Evolutionary conservation across 306 rosid species (phyloP).

Genomic region (Biancaea sappan): DNA sequence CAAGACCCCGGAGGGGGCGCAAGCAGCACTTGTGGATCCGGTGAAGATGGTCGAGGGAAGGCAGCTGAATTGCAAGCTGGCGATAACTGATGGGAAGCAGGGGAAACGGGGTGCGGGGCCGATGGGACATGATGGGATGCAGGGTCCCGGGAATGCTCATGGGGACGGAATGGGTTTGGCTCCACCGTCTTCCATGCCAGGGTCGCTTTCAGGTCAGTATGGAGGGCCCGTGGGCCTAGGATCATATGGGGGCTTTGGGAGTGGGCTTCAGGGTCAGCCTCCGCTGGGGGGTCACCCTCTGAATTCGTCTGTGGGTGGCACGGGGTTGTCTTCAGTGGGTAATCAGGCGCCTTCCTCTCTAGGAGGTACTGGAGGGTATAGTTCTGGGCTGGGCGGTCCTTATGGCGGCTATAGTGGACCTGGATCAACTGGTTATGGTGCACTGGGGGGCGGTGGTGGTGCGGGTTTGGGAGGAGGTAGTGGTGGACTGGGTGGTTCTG

Average conservation of each 20-base stretch:
- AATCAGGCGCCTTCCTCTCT: slow-evolving; percentile 59
- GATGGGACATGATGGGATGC: slow-evolving; percentile 48
- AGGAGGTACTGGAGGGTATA: slow-evolving; percentile 62
- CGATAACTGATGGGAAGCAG: slow-evolving; percentile 81
- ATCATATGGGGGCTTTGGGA: slow-evolving; percentile 65
- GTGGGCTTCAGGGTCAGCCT: slow-evolving; percentile 70
- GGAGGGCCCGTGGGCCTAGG: slow-evolving; percentile 65
- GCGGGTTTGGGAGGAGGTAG: slow-evolving; percentile 15
- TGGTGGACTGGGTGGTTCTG: slow-evolving; percentile 37
- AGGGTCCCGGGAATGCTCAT: slow-evolving; percentile 51
- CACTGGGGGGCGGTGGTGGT: slow-evolving; percentile 33
- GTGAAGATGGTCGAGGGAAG: slow-evolving; percentile 84
- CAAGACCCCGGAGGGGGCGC: slow-evolving; percentile 84
- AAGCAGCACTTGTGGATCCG: slow-evolving; percentile 78
- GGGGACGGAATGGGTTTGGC: slow-evolving; percentile 53
- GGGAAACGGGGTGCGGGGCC: slow-evolving; percentile 53
- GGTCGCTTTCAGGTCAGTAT: slow-evolving; percentile 58
- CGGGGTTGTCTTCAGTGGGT: slow-evolving; percentile 30
- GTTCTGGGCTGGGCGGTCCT: slow-evolving; percentile 61
- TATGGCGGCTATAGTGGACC: slow-evolving; percentile 68
- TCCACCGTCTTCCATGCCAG: slow-evolving; percentile 48
- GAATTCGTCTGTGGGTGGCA: slow-evolving; percentile 50
- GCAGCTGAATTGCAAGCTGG: slow-evolving; percentile 80
- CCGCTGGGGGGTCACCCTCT: slow-evolving; percentile 63
- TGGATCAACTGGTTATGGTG: slow-evolving; percentile 38